Base-by-base conservation (phyloP, 1,139 yeast species). In the Geotrichum siamense region DNA sequence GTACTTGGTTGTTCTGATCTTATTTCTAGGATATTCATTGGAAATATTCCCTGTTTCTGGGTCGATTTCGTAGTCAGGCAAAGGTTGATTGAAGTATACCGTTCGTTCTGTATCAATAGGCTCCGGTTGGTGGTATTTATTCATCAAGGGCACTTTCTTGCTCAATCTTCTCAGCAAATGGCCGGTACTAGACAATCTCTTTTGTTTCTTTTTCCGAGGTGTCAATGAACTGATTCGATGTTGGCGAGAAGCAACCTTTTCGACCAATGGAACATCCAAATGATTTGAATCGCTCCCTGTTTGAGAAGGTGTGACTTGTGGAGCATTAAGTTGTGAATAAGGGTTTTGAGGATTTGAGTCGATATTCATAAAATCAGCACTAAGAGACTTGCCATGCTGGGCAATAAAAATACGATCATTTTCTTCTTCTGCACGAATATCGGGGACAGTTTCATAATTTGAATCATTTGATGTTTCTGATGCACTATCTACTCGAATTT, bases 1-100 rank as follows among this genome's bases (percentile, higher is more conserved):
- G 63, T 87, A 87, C 66, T 85, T 87, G 6, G 96, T 86, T 1
- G 96, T 86, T 69, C 96, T 77, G 55, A 87, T 84, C 62, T 87
- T 87, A 67, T 87, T 87, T 60, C 94, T 71, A 1, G 91, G 78
- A 59, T 81, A 87, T 8, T 59, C 53, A 13, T 43, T 51, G 26
- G 40, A 28, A 10, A 63, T 61, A 31, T 49, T 49, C 12, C 61
- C 55, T 65, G 71, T 82, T 10, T 74, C 73, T 20, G 72, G 75
- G 54, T 82, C 83, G 28, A 75, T 50, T 57, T 69, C 65, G 34
- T 75, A 74, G n/a, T 66, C 71, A 0, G 94, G 94, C 31, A 85
- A 65, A 2, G 72, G 70, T 60, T 75, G 65, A 61, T 85, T 85
- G 68, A 80, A 74, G 48, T 75, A 83, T 28, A 83, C 47, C 16